Conservation (phyloP, 441 rosid genomes). For the Populus tomentosa region DNA sequence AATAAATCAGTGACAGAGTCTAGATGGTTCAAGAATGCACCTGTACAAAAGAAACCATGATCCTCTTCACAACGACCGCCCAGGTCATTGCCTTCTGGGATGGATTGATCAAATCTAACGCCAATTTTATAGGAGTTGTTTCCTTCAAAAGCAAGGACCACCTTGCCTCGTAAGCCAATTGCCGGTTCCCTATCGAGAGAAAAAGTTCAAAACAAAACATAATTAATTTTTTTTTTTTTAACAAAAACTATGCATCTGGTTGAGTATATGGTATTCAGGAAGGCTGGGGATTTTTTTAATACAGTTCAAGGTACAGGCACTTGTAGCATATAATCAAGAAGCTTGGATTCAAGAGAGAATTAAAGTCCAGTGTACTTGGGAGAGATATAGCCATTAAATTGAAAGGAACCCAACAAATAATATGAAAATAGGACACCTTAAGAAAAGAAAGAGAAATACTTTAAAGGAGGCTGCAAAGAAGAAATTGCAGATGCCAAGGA, state of each 20-base stretch:
- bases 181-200: constrained; percentile 62
- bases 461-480: constrained; percentile 45
- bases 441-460: constrained; percentile 29
- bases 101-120: constrained; percentile 84
- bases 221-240: not conserved
- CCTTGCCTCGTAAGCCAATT: constrained; percentile 83
- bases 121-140: constrained; percentile 87
- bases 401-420: not conserved
- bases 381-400: not conserved
- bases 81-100: constrained; percentile 91
- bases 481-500: constrained; percentile 46
- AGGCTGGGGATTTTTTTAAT: not conserved
- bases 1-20: not conserved
- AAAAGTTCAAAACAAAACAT: not conserved
- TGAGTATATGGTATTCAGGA: not conserved
- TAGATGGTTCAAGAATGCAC: constrained; percentile 33
- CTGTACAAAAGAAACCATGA: constrained; percentile 90
- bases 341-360: not conserved
- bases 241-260: not conserved
- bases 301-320: not conserved
- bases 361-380: not conserved
- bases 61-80: constrained; percentile 95
- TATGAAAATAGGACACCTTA: not conserved
- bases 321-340: not conserved
- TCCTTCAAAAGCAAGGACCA: constrained; percentile 89